Base-by-base conservation (phyloP, 441 rosid species). In the Erodium trifolium region DNA sequence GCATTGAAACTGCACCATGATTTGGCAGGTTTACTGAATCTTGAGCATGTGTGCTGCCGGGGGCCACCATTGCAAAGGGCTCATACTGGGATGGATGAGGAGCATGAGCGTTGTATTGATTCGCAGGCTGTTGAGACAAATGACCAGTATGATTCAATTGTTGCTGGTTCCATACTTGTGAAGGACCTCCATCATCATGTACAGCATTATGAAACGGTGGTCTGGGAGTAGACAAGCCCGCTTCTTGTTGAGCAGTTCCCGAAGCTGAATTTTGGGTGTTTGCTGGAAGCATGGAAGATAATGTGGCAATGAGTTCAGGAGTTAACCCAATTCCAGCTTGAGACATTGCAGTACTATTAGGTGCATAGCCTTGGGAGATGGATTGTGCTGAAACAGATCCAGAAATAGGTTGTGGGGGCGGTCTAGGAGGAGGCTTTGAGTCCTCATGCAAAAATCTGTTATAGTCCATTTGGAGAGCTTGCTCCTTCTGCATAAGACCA, bases 221-320 rank as follows among this genome's bases (percentile, higher is more conserved):
- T 74, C 78, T 76, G 31, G 66, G 72, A 47, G 84, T 70, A 77
- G 92, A 79, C 45, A 80, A 72, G 72, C 80, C 80, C 68, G 78
- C 18, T 66, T 70, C 63, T 62, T 79, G 80, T 66, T 81, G 93
- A 70, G 77, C 79, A 79, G 79, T 68, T 70, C 81, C 93, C 16
- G 78, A 49, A 49, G 70, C 73, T 53, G 84, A 41, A 59, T 86
- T 71, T 59, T 86, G 85, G 53, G 82, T 68, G 78, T 77, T 80
- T 63, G 83, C 71, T 35, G 98, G 99, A 71, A 94, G 71, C n/a
- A 94, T 72, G 55, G 91, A 78, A 47, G 94, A 76, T 77, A 94
- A 81, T 70, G 88, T 81, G 55, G 97, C 93, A 73, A 94, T 80
- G 51, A 92, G 88, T 79, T 94, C 97, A 0, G 96, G 97, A 2